These are phyloP conservation scores for Hyphodiscus sp. DNA, from an alignment of 2,329 filamentous ascomycete genomes.

Conservation along the genomic window DNA sequence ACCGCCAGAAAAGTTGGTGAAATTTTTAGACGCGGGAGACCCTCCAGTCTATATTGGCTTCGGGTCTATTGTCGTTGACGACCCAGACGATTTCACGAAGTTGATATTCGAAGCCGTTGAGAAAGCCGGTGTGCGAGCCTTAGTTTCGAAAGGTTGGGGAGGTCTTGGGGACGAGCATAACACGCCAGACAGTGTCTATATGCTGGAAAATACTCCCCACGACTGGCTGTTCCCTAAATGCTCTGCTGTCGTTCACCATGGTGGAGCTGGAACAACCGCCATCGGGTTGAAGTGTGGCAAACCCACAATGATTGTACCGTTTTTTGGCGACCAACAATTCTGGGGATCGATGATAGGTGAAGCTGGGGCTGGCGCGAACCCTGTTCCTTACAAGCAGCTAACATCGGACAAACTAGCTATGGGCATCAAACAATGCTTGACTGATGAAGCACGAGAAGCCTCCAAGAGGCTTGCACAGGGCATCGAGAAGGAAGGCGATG, in stretches of 20 bases:
- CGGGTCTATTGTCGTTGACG: slow-evolving; percentile 69
- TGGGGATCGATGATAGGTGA: slow-evolving; percentile 66
- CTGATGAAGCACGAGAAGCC: too few relatives aligned
- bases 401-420: slow-evolving; percentile 41
- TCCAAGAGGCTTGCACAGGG: not conserved
- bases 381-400: slow-evolving; percentile 59
- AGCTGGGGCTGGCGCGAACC: slow-evolving; percentile 56
- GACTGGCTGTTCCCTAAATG: slow-evolving; percentile 71
- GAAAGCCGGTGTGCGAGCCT: slow-evolving; percentile 58
- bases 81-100: slow-evolving; percentile 60
- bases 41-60: slow-evolving; percentile 69
- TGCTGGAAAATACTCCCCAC: slow-evolving; percentile 69
- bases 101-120: slow-evolving; percentile 66
- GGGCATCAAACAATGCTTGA: not conserved
- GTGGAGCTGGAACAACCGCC: slow-evolving; percentile 72
- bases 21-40: slow-evolving; percentile 51
- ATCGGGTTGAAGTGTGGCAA: slow-evolving; percentile 65
- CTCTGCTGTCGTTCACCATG: slow-evolving; percentile 63
- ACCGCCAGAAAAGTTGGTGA: slow-evolving; percentile 47
- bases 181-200: slow-evolving; percentile 57
- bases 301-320: slow-evolving; percentile 71
- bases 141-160: slow-evolving; percentile 73
- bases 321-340: slow-evolving; percentile 75
- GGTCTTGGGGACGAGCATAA: slow-evolving; percentile 53
- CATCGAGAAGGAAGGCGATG: slow-evolving; percentile 47